Base-by-base conservation (phyloP, 306 rosid species). In the Cotoneaster glaucophyllus region DNA sequence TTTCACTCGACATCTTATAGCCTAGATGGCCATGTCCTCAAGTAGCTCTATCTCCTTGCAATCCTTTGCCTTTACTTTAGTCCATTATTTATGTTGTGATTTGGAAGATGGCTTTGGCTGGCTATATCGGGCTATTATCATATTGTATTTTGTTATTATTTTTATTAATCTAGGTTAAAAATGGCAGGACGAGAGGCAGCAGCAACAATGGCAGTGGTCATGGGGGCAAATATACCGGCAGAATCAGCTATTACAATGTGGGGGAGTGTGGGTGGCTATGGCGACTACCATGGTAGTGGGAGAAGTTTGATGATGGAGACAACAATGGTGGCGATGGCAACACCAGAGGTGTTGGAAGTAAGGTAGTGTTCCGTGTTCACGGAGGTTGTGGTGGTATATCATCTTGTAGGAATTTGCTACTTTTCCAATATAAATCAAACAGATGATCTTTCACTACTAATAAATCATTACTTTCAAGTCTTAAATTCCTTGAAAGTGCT, bases 11-110 rank as follows among this genome's bases (percentile, higher is more conserved):
- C 57, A 37, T 58, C 18, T 32, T 68, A 24, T 29, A 39, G 67
- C 56, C 25, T 73, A 22, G 8, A 50, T 74, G 26, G 41, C 8
- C 8, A 22, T 67, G 67, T 48, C 79, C 70, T 71, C 32, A 15
- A 71, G 43, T 64, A 59, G 62, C 76, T 83, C 48, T 64, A 24
- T 21, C 41, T 25, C 70, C 61, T 62, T 18, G 72, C 71, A 50
- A 37, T 66, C 26, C 39, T 24, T 48, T 19, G 11, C n/a, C 25
- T n/a, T 24, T 11, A 58, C 14, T 58, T 24, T 58, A 22, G 63
- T 22, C 13, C 24, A 26, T 58, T 58, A 12, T 24, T 58, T 22
- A 58, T 22, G 10, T 11, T 28, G 39, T 28, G 29, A 5, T 62
- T 4, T 62, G 67, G 67, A 62, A 14, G 37, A 62, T 62, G n/a